Percentiles rank a stretch among this genome's conserved stretches.
Conservation (phyloP, 164 flowering plant genomes). For the Vitis rupestris region DNA sequence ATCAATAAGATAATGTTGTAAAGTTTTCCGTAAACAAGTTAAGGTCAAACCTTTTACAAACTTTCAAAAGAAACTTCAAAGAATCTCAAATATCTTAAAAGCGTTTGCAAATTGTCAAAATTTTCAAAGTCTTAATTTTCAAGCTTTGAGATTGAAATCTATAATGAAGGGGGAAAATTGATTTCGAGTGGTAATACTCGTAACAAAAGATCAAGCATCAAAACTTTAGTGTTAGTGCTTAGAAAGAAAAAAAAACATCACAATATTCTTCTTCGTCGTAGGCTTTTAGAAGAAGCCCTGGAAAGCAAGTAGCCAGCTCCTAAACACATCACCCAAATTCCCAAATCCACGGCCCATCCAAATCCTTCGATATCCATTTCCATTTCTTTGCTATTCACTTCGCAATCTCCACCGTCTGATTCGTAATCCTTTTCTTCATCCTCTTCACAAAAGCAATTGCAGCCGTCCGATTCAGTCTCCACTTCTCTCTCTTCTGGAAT, state of each 20-base stretch:
- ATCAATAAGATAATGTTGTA: too few relatives aligned
- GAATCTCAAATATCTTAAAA: too few relatives aligned
- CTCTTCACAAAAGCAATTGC: conserved; percentile 18
- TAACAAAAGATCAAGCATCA: background rate
- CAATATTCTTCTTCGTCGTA: conserved; percentile 25
- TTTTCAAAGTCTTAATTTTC: too few relatives aligned
- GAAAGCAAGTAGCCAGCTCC: conserved; percentile 73
- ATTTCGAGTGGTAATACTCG: too few relatives aligned
- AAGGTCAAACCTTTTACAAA: background rate
- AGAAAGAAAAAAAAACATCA: background rate
- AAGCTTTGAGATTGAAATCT: too few relatives aligned
- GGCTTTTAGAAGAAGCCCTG: conserved; percentile 49
- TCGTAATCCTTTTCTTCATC: conserved; percentile 3
- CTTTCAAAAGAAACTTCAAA: too few relatives aligned
- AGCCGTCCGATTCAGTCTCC: conserved; percentile 26
- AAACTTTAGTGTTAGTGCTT: background rate
- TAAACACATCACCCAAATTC: conserved; percentile 73
- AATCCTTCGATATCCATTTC: conserved; percentile 51
- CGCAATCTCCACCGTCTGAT: conserved; percentile 16
- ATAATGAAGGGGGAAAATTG: too few relatives aligned
- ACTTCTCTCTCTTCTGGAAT: conserved; percentile 74
- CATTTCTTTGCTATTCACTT: conserved; percentile 13
- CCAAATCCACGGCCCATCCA: conserved; percentile 76
- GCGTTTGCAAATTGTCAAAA: too few relatives aligned
- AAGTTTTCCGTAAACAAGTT: background rate